Base-by-base conservation (phyloP, 2,329 filamentous ascomycete species). In the Xylariomycetidae sp. region DNA sequence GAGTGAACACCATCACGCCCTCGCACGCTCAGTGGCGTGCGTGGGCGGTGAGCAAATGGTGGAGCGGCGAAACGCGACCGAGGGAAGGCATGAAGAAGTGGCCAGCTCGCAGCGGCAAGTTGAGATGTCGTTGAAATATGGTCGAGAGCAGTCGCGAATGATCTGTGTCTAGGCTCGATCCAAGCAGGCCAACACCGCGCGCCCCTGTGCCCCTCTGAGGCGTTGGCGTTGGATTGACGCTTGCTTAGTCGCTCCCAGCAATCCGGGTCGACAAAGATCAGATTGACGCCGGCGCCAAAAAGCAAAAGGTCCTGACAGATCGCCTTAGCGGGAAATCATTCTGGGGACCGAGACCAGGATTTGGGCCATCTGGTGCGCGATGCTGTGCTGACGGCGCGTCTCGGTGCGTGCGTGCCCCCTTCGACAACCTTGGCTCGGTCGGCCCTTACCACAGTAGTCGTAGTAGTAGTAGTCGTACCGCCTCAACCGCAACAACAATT, bases 271-370 rank as follows among this genome's bases (percentile, higher is more conserved):
- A 39, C 43, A 48, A 40, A 47, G 42, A 48, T 43, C 45, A 41
- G 12, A 35, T 22, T 26, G 38, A 46, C 44, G 42, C 25, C 38
- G 40, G 42, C 43, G 47, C 47, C 44, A 46, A 47, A 47, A 46
- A 49, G n/a, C 13, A 29, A 16, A 46, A 41, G 34, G 39, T 49
- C 47, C 39, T 52, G 47, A 49, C 49, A 52, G 47, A 51, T 51
- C 47, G 39, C 37, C 38, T 49, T 52, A 52, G 49, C 43, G 49
- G 49, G 39, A 49, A 52, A 52, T 52, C 48, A 42, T 45, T 51
- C 49, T 52, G 49, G 49, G 49, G 49, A 52, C 50, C 43, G 42
- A 29, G 8, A n/a, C 24, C 24, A 25, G 24, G 24, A 14, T 25
- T 12, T 25, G n/a, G 6, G 12, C 15, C 24, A 13, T 6, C 7